phyloP scores from a whole-genome alignment of 2,329 filamentous ascomycete genomes.

The Alternaria brassicicola region DNA sequence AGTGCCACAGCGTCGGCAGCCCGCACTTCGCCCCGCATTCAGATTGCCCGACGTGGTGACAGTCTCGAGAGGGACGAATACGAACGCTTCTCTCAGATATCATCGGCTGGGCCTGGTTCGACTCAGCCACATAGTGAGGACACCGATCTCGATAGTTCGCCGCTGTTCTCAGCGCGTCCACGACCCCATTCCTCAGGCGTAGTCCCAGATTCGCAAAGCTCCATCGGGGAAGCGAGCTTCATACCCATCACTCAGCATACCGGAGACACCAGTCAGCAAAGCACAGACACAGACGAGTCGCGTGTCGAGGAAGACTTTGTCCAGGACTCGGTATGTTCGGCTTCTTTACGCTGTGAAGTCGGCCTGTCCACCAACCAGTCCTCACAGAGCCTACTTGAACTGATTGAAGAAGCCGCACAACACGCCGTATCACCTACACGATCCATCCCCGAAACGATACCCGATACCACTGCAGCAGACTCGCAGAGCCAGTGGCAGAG shows the following conservation, averaged over 20 bases:
- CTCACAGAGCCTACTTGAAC: constrained; percentile 21
- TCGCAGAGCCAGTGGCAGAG: constrained; percentile 20
- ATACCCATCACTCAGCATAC: constrained; percentile 30
- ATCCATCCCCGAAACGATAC: constrained; percentile 38
- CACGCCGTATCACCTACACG: constrained; percentile 22
- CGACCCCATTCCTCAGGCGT: constrained; percentile 21
- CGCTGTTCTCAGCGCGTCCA: constrained; percentile 17
- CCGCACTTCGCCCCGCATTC: constrained; percentile 20
- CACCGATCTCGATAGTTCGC: constrained; percentile 27
- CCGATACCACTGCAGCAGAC: constrained; percentile 26
- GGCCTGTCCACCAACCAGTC: constrained; percentile 11
- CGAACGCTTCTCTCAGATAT: constrained; percentile 29
- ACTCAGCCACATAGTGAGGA: constrained; percentile 2
- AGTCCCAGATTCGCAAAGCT: constrained; percentile 39
- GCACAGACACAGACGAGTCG: constrained; percentile 4
- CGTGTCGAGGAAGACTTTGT: constrained; percentile 8
- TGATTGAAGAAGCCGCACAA: constrained; percentile 16
- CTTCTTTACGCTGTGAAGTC: background rate
- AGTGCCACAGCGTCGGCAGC: background rate
- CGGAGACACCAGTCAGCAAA: constrained; percentile 13
- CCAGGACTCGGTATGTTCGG: constrained; percentile 18
- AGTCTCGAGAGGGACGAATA: constrained; percentile 31
- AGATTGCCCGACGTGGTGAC: constrained; percentile 16
- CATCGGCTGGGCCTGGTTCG: constrained; percentile 4
- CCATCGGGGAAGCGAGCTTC: constrained; percentile 30